Percentiles rank a stretch among this genome's conserved stretches.
Evolutionary conservation across 73 alveolate species (phyloP).

Genomic region (Paramecium biaurelia): DNA sequence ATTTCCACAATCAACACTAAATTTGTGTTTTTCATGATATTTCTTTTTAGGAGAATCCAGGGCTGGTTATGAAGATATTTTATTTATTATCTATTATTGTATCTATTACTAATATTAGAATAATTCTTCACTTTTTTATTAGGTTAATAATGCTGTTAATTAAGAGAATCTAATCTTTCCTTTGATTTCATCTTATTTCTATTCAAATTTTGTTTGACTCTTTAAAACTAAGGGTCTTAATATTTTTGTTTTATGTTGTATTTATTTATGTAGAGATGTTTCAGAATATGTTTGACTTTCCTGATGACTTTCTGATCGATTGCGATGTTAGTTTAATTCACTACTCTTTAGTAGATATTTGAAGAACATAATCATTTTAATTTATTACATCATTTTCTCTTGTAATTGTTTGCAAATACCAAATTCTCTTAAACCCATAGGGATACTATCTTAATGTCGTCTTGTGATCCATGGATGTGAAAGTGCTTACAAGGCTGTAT

Average conservation of each 20-base stretch:
- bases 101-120: background rate
- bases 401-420: background rate
- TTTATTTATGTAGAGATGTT: background rate
- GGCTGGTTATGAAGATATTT: background rate
- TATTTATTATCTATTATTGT: background rate
- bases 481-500: constrained; percentile 44
- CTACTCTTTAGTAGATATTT: background rate
- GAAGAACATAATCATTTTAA: background rate
- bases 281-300: background rate
- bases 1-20: background rate
- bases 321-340: background rate
- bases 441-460: constrained; percentile 33
- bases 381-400: background rate
- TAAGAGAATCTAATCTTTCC: background rate
- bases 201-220: background rate
- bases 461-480: constrained; percentile 62
- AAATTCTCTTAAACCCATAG: constrained; percentile 37
- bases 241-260: background rate
- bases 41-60: constrained; percentile 4
- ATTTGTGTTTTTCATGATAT: background rate
- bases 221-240: background rate
- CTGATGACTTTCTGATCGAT: background rate
- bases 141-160: background rate
- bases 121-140: background rate
- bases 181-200: background rate